Conservation (phyloP, 768 basidiomycete species). For the Russula abietina region DNA sequence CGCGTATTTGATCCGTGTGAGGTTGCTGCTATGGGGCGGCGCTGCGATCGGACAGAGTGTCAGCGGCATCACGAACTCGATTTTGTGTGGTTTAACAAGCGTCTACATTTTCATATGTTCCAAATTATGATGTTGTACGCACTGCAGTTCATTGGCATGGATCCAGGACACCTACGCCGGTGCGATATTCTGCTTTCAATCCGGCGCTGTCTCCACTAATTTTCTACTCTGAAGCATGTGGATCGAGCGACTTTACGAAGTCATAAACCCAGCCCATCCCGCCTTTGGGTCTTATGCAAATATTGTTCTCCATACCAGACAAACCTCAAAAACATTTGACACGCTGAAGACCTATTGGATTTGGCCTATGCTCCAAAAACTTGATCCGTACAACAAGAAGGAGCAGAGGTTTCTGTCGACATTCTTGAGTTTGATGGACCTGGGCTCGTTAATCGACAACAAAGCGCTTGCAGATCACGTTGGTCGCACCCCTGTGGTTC, state of each 20-base stretch:
- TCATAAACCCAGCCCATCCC: conserved; percentile 11
- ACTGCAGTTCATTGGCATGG: background rate
- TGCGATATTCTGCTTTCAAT: background rate
- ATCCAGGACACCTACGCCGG: background rate
- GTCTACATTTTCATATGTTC: conserved; percentile 17
- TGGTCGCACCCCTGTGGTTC: conserved; percentile 1
- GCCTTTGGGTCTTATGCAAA: conserved; percentile 14
- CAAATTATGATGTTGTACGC: conserved; percentile 12
- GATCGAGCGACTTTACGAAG: conserved; percentile 22
- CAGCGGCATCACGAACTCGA: conserved; percentile 12
- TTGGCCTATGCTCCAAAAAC: conserved; percentile 1
- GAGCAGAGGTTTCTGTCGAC: conserved; percentile 3
- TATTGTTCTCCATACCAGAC: background rate
- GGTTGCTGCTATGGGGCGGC: background rate
- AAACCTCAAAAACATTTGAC: conserved; percentile 1
- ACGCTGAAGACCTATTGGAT: conserved; percentile 14
- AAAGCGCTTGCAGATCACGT: conserved; percentile 9
- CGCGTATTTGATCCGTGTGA: conserved; percentile 21
- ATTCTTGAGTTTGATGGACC: conserved; percentile 16
- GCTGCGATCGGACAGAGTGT: conserved; percentile 14
- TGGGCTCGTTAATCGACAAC: conserved; percentile 20
- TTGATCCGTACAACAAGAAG: background rate
- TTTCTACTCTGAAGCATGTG: conserved; percentile 7
- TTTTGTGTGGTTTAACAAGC: conserved; percentile 13
- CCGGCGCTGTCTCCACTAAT: background rate